These are phyloP conservation scores for Gyrodon lividus DNA, from an alignment of 768 basidiomycete genomes.

Conservation along the genomic window DNA sequence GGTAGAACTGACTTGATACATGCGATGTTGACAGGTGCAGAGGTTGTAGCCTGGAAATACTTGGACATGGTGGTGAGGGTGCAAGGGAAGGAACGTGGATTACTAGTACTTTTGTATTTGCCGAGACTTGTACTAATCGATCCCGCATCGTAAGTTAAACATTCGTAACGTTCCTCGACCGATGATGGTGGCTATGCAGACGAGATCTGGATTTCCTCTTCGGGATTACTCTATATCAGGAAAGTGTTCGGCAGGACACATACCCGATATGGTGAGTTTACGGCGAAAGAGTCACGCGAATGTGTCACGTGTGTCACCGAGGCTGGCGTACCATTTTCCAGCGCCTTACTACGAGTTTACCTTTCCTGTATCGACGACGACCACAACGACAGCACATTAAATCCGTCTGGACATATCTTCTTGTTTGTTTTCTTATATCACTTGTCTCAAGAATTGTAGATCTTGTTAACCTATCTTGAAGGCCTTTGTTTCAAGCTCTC, in stretches of 20 bases:
- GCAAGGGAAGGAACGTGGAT: constrained; percentile 5
- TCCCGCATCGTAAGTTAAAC: constrained; percentile 7
- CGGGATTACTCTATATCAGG: background rate
- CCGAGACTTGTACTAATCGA: background rate
- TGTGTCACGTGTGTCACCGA: constrained; percentile 21
- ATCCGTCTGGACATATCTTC: constrained; percentile 13
- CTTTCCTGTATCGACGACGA: constrained; percentile 12
- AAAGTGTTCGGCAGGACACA: constrained; percentile 7
- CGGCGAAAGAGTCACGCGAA: background rate
- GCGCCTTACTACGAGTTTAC: constrained; percentile 25
- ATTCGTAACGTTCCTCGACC: constrained; percentile 6
- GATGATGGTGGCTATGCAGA: constrained; percentile 20
- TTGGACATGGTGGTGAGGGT: constrained; percentile 46
- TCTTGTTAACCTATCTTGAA: background rate
- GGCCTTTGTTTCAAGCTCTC: constrained; percentile 5
- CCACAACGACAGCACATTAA: constrained; percentile 16
- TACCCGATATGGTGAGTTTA: constrained; percentile 11
- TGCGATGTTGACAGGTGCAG: constrained; percentile 97
- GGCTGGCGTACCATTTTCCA: constrained; percentile 22
- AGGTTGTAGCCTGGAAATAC: constrained; percentile 77
- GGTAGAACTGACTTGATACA: constrained; percentile 77
- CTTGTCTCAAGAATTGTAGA: constrained; percentile 11
- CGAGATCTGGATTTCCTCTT: constrained; percentile 15
- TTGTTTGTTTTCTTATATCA: constrained; percentile 15
- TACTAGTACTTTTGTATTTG: constrained; percentile 6